A percentile compares a stretch with the other conserved stretches of the same genome.
Conservation (phyloP, 495 filamentous ascomycete species). For the Talaromyces wortmannii region DNA sequence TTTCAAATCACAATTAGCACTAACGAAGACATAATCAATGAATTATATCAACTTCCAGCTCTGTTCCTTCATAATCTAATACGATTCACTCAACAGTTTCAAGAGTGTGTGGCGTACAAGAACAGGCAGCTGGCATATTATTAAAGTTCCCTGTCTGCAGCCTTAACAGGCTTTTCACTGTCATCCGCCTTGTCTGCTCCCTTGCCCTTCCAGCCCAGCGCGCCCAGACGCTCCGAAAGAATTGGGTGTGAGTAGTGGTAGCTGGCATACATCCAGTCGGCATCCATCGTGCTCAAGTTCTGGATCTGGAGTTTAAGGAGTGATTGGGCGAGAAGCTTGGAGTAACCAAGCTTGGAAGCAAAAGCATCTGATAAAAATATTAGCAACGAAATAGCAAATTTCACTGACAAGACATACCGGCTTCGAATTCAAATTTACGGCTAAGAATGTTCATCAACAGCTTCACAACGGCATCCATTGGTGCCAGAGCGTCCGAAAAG, state of each 20-base stretch:
- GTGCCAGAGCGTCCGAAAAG: conserved; percentile 88
- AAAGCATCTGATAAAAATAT: conserved; percentile 54
- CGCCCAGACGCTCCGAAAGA: conserved; percentile 84
- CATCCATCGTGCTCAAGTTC: conserved; percentile 97
- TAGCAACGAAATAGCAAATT: conserved; percentile 1
- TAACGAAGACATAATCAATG: background rate
- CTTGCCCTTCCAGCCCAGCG: conserved; percentile 74
- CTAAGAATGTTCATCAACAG: conserved; percentile 93
- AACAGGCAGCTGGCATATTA: background rate
- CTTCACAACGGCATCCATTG: conserved; percentile 88
- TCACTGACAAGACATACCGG: conserved; percentile 48
- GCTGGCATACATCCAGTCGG: conserved; percentile 94
- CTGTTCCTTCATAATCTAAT: background rate
- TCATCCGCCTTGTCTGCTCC: conserved; percentile 45
- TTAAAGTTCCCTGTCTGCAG: conserved; percentile 53
- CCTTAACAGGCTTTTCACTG: conserved; percentile 46
- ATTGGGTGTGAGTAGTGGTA: conserved; percentile 99
- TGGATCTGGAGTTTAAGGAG: conserved; percentile 97
- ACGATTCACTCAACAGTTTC: no score
- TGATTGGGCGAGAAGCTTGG: conserved; percentile 72
- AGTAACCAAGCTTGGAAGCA: conserved; percentile 77
- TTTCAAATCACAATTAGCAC: background rate
- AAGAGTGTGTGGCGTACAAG: background rate
- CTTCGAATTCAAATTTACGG: conserved; percentile 90
- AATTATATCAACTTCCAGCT: background rate